Evolutionary conservation across 768 basidiomycete species (phyloP).

Genomic region (Crucibulum laeve): DNA sequence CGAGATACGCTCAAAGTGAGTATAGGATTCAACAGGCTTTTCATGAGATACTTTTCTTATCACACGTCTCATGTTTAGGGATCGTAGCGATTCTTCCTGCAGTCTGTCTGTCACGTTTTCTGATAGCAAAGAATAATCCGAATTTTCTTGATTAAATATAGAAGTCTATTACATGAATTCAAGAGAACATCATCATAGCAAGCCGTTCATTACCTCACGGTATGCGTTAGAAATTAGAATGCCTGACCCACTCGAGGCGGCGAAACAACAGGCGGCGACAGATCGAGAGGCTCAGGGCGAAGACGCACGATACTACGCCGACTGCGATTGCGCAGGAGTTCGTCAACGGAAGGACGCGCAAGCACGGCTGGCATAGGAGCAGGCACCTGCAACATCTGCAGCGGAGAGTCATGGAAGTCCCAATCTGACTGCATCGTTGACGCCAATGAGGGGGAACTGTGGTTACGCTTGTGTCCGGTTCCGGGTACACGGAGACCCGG

Average conservation of each 20-base stretch:
- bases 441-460: neutral
- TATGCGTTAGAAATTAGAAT: neutral
- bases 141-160: too few species aligned
- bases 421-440: neutral
- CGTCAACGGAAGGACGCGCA: neutral
- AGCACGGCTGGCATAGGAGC: neutral
- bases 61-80: too few species aligned
- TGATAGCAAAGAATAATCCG: too few species aligned
- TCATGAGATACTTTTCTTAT: too few species aligned
- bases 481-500: neutral
- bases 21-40: too few species aligned
- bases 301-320: neutral
- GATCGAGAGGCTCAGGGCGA: neutral
- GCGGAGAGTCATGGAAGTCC: constrained; percentile 1
- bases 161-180: too few species aligned
- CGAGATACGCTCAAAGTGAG: too few species aligned
- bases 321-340: neutral
- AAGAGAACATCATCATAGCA: too few species aligned
- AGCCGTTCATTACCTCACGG: neutral
- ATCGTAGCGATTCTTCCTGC: too few species aligned
- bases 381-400: neutral
- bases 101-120: too few species aligned
- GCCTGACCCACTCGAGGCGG: neutral
- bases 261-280: neutral
- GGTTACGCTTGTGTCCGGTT: neutral